A percentile compares a stretch with the other conserved stretches of the same genome.
These are phyloP conservation scores for Coelastrella sp. DNA, from an alignment of 139 green algal species.

Conservation along the genomic window DNA sequence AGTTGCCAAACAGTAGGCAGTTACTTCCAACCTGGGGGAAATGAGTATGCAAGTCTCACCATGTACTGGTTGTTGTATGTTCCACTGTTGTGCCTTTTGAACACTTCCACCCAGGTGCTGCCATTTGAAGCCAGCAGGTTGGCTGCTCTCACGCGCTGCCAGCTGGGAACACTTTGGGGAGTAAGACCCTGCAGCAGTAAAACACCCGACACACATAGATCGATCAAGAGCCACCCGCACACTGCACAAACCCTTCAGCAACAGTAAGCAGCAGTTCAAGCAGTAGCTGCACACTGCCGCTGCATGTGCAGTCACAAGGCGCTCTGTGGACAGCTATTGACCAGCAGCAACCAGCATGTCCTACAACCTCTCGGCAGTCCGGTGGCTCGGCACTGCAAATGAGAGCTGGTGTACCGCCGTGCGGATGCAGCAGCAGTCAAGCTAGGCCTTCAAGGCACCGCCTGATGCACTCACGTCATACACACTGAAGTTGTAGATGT, in stretches of 20 bases:
- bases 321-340: too few relatives aligned
- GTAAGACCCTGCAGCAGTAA: slow-evolving; percentile 38
- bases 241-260: too few relatives aligned
- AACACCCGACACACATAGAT: not conserved
- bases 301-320: too few relatives aligned
- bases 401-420: too few relatives aligned
- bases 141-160: slow-evolving; percentile 82
- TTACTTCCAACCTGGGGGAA: not conserved
- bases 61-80: slow-evolving; percentile 92
- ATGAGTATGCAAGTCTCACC: not conserved
- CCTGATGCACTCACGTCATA: not conserved
- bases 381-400: too few relatives aligned
- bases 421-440: too few relatives aligned
- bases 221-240: not conserved
- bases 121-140: slow-evolving; percentile 74
- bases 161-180: slow-evolving; percentile 68
- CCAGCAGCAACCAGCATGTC: too few relatives aligned
- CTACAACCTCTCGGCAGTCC: too few relatives aligned
- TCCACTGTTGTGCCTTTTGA: slow-evolving; percentile 72
- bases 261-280: too few relatives aligned
- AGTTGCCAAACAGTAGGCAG: not conserved
- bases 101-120: slow-evolving; percentile 68
- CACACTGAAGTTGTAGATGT: slow-evolving; percentile 69
- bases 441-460: too few relatives aligned
- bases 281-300: too few relatives aligned